Conservation (phyloP, 148 eudicot species). For the Chenopodium quinoa region DNA sequence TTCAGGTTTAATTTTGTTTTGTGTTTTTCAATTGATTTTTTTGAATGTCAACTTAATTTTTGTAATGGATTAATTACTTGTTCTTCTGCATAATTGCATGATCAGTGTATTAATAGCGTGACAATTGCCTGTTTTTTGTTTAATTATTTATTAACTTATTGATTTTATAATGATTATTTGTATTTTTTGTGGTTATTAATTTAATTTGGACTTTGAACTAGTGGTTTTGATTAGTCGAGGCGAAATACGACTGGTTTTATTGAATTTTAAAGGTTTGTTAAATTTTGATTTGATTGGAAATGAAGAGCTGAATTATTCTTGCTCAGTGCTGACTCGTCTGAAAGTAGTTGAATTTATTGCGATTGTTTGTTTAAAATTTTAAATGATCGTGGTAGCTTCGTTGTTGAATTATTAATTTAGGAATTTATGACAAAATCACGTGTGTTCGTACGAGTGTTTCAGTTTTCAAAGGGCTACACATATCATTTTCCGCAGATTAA, state of each 20-base stretch:
- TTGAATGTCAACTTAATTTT: background rate
- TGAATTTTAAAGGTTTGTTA: background rate
- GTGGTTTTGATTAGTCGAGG: background rate
- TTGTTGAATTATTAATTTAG: no score
- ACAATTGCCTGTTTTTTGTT: background rate
- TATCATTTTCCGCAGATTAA: no score
- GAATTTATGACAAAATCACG: no score
- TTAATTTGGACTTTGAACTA: constrained; percentile 12
- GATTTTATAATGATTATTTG: background rate
- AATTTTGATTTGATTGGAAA: background rate
- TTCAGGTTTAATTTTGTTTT: constrained; percentile 10
- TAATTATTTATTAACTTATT: background rate
- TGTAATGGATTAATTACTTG: background rate
- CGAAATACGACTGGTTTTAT: background rate
- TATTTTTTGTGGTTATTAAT: background rate
- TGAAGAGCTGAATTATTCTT: constrained; percentile 2
- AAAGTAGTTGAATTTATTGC: background rate
- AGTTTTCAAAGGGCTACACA: no score
- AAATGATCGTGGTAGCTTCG: background rate
- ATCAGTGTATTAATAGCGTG: no score
- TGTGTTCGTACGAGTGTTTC: no score
- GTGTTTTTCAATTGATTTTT: background rate
- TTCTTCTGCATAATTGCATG: background rate
- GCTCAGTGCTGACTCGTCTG: background rate
- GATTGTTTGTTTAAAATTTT: background rate